These are phyloP conservation scores for Salix suchowensis DNA, from an alignment of 345 rosid genomes.

Conservation along the genomic window DNA sequence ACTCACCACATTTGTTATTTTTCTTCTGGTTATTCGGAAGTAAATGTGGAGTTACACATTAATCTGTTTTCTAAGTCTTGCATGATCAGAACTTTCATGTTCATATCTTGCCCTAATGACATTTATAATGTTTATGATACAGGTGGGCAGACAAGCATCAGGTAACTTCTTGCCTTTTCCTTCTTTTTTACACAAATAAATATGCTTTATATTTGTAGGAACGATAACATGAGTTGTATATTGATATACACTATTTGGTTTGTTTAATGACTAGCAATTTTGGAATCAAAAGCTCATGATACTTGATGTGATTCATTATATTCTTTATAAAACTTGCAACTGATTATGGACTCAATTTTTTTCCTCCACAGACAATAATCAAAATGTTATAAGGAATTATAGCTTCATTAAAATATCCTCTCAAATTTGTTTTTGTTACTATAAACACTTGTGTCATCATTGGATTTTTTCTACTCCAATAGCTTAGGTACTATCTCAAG, in stretches of 20 bases:
- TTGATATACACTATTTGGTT: neutral
- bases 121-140: conserved; percentile 18
- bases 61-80: neutral
- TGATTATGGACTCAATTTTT: neutral
- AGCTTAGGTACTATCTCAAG: neutral
- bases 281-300: neutral
- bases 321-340: neutral
- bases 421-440: neutral
- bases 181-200: neutral
- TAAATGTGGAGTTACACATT: neutral
- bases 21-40: neutral
- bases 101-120: conserved; percentile 4
- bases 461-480: neutral
- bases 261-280: neutral
- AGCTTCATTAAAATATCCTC: neutral
- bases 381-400: neutral
- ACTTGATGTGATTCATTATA: neutral
- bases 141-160: conserved; percentile 29
- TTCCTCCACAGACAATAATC: neutral
- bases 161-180: conserved; percentile 11
- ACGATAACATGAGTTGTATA: neutral
- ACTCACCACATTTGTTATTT: neutral
- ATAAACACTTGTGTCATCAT: neutral
- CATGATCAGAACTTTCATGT: neutral
- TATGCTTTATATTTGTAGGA: neutral